These are phyloP conservation scores for Bryopsis sp. DNA, from an alignment of 139 green algal genomes.

Conservation along the genomic window DNA sequence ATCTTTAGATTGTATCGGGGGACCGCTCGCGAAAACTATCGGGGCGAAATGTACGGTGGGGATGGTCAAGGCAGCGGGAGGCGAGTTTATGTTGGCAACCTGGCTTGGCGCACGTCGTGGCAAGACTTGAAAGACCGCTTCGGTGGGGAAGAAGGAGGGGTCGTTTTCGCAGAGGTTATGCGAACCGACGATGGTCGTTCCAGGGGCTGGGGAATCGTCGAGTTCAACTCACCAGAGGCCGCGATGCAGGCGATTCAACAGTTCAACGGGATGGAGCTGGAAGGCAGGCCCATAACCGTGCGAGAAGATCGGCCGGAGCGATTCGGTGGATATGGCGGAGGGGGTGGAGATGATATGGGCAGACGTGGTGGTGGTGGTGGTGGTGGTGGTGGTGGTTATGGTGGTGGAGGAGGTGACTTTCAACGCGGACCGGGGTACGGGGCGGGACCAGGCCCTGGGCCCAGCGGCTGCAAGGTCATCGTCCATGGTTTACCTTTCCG, in stretches of 20 bases:
- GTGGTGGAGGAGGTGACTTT: background rate
- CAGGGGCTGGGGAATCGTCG: constrained; percentile 89
- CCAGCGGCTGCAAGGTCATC: too few species aligned
- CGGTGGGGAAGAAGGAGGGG: constrained; percentile 59
- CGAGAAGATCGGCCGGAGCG: too few species aligned
- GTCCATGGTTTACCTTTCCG: constrained; percentile 84
- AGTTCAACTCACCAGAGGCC: constrained; percentile 78
- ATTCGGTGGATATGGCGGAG: background rate
- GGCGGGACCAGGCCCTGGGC: too few species aligned
- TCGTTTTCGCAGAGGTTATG: constrained; percentile 86
- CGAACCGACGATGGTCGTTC: constrained; percentile 70
- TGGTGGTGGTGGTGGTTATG: background rate
- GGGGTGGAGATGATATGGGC: background rate
- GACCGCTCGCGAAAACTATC: too few species aligned
- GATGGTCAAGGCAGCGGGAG: constrained; percentile 43
- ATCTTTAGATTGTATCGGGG: too few species aligned
- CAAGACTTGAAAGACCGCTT: constrained; percentile 90
- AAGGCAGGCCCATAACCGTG: background rate
- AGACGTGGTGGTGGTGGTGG: background rate
- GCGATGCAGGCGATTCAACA: constrained; percentile 22
- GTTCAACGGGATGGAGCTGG: constrained; percentile 13
- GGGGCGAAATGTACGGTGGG: too few species aligned
- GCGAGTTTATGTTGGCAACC: constrained; percentile 77
- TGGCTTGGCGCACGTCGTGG: constrained; percentile 79
- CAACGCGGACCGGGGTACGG: background rate